Evolutionary conservation across 192 early-diverging fungal genomes (phyloP), one percentile per base, ranked within the genome.

Genomic region (Backusella liffmaniae): DNA sequence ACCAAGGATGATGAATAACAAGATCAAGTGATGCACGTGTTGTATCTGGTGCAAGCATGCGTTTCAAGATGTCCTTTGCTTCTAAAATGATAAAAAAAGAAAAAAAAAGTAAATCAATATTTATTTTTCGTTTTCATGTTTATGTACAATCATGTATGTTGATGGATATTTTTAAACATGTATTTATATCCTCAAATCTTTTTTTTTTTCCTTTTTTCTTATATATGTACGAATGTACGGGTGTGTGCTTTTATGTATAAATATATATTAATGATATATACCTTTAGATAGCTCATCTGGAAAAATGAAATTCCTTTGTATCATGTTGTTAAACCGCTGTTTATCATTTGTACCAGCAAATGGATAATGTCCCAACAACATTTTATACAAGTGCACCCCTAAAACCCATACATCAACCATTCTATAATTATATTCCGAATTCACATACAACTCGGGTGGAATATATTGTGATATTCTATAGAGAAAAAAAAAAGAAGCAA

Each of bases 371-470:
- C 86, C 86, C 5, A 83, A 75, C 0, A 80, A 87, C 82, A 97
- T 88, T 35, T 94, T 91, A 80, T 96, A 98, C 10, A 98, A 80
- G 7, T 94, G 86, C 1, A 98, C 92, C 7, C 97, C 97, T 13
- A 97, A 77, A 34, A 93, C 94, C 97, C 97, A 98, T 32, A 96
- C 91, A 77, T 98, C 97, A 1, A 66, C 72, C 30, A 73, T 36
- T 23, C 66, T 44, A 68, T 42, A 21, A 51, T 73, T 12, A 67
- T 67, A 73, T 34, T 62, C 29, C 4, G 13, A 30, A 67, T 66
- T 5, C 15, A 53, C 21, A 44, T 49, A 72, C 23, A 78, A 66
- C 32, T 78, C 77, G 23, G 77, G 77, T 0, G 77, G 71, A 9
- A 78, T 67, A 73, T 78, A 78, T 73, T 78, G 77, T 16, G 77